Base-by-base conservation (phyloP, 129 eudicot species). In the Flaveria sonorensis region DNA sequence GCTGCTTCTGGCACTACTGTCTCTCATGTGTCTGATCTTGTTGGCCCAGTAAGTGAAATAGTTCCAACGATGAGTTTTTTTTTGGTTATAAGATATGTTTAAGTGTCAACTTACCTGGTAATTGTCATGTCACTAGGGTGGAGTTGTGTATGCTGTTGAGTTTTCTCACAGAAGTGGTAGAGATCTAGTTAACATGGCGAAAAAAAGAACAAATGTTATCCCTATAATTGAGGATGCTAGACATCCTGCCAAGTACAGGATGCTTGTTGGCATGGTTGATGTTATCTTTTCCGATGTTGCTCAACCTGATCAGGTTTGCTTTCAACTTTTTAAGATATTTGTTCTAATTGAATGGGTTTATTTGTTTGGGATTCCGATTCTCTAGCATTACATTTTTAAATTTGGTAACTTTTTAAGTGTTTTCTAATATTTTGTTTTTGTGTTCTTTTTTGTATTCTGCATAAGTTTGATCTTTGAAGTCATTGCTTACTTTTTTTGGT, bases 191-290 rank as follows among this genome's bases (percentile, higher is more conserved):
- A 92, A 92, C 83, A 89, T 89, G 98, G 93, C 98, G 3, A 90
- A 86, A 83, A 89, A 90, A 62, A 82, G 96, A 1, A 92, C 96
- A 15, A 92, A 92, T 90, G 92, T 92, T 75, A 90, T 92, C 13
- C 98, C 98, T 15, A 92, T 92, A 28, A 92, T 92, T 60, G 98
- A 92, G 65, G 98, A 92, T 88, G 98, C 96, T n/a, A 89, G 98
- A 68, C 90, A 86, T 83, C 98, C 98, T 23, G 88, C 90, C 71
- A 92, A 88, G 82, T 92, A 92, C 77, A 85, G 96, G 36, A 90
- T 92, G 96, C 92, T 92, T 71, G 96, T 92, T 56, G 94, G 94
- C 18, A 92, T 90, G 98, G 98, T 92, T 55, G 98, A 92, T 88
- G 98, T 92, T 16, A 85, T 92, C 36, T 92, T 92, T 83, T 86